phyloP scores from a whole-genome alignment of 495 filamentous ascomycete genomes.

The Neurospora sp. region DNA sequence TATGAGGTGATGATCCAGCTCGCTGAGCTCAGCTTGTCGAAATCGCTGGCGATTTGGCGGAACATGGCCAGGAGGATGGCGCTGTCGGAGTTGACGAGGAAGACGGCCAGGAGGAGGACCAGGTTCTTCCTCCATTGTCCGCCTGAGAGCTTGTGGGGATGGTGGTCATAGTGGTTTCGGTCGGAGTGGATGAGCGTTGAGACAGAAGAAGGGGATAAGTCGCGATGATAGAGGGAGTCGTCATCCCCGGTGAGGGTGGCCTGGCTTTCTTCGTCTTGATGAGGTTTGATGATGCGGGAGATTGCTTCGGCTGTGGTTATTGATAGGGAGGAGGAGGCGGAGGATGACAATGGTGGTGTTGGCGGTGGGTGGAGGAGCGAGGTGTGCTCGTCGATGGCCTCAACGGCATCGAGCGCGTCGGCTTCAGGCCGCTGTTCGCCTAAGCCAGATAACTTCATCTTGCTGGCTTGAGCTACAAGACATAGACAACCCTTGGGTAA shows the following conservation, averaged over 20 bases:
- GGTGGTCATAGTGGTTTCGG: background rate
- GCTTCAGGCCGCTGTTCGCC: background rate
- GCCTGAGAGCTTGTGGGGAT: background rate
- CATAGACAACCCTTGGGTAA: no score
- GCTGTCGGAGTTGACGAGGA: conserved; percentile 13
- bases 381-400: background rate
- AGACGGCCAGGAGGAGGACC: conserved; percentile 9
- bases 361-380: background rate
- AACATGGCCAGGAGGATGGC: conserved; percentile 13
- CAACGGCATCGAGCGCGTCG: background rate
- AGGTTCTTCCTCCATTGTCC: conserved; percentile 9
- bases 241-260: background rate
- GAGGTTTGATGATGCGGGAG: background rate
- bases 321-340: background rate
- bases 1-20: conserved; percentile 13
- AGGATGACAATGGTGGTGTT: background rate
- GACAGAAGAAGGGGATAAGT: background rate
- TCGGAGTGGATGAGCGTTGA: background rate
- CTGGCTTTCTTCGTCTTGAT: background rate
- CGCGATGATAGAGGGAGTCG: background rate
- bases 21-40: conserved; percentile 6
- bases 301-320: background rate
- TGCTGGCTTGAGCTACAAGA: no score
- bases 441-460: no score
- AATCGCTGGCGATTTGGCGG: conserved; percentile 11